These are phyloP conservation scores for Krasilnikovozyma curviuscula DNA, from an alignment of 768 basidiomycete genomes.

Conservation along the genomic window DNA sequence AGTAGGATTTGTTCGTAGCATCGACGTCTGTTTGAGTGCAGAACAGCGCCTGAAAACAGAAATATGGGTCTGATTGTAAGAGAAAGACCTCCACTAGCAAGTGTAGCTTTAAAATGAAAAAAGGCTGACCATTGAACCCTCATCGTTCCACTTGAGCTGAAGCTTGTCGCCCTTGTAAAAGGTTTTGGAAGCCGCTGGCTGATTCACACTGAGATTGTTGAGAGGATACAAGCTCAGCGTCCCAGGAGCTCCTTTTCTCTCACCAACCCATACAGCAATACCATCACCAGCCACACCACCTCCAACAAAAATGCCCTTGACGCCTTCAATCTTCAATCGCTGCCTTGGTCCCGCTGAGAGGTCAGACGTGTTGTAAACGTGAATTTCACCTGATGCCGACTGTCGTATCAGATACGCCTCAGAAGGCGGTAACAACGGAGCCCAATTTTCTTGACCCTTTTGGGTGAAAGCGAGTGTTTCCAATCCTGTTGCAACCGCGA, in stretches of 20 bases:
- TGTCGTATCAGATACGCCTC: constrained; percentile 22
- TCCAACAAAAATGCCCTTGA: constrained; percentile 12
- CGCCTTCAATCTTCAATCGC: constrained; percentile 9
- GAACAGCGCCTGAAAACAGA: constrained; percentile 34
- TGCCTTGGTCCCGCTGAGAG: constrained; percentile 1
- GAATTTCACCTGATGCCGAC: constrained; percentile 18
- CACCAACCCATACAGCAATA: constrained; percentile 76
- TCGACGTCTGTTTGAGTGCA: constrained; percentile 93
- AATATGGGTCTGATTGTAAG: background rate
- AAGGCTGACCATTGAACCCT: constrained; percentile 58
- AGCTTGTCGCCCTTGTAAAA: constrained; percentile 92
- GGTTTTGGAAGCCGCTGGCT: constrained; percentile 70
- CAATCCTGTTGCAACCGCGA: constrained; percentile 58
- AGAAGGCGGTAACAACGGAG: constrained; percentile 21
- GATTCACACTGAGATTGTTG: constrained; percentile 20
- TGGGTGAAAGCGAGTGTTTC: constrained; percentile 74
- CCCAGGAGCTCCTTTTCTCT: constrained; percentile 54
- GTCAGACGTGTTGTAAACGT: constrained; percentile 17
- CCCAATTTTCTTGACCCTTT: constrained; percentile 79
- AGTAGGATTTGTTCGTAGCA: constrained; percentile 91
- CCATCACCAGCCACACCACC: constrained; percentile 15
- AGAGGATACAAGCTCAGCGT: constrained; percentile 3
- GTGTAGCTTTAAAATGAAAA: background rate
- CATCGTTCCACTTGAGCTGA: constrained; percentile 85
- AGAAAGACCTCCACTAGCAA: background rate